Conservation (phyloP, 306 rosid species). For the Sphenostylis stenocarpa region DNA sequence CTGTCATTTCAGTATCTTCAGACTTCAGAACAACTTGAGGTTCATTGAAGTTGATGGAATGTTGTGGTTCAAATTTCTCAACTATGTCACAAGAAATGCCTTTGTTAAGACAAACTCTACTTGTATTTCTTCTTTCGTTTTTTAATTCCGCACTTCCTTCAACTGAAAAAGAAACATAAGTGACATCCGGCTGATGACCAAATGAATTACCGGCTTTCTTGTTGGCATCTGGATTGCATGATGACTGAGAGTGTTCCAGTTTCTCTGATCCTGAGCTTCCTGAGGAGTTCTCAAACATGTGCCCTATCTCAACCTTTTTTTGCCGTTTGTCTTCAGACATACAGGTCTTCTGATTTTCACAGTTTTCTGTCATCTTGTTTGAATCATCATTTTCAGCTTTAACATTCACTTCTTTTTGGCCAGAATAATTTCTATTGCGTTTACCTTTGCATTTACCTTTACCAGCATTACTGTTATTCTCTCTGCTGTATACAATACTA, state of each 20-base stretch:
- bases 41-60: constrained; percentile 27
- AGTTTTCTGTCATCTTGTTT: constrained; percentile 35
- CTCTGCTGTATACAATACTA: constrained; percentile 26
- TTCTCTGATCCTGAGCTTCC: constrained; percentile 32
- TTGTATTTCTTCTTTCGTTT: constrained; percentile 17
- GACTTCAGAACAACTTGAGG: constrained; percentile 37
- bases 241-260: constrained; percentile 21
- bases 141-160: constrained; percentile 40
- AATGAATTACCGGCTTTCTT: constrained; percentile 36
- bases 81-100: constrained; percentile 29
- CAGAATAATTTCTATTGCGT: constrained; percentile 9
- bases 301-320: constrained; percentile 53
- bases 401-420: constrained; percentile 29
- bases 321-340: constrained; percentile 50
- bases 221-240: constrained; percentile 38
- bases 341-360: constrained; percentile 30
- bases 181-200: constrained; percentile 32
- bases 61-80: constrained; percentile 42
- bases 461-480: constrained; percentile 32
- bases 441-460: constrained; percentile 29
- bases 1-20: constrained; percentile 25
- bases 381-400: constrained; percentile 31
- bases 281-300: constrained; percentile 17
- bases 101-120: constrained; percentile 24
- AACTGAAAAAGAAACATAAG: constrained; percentile 32